Base-by-base conservation (phyloP, 2,329 filamentous ascomycete genomes). In the Aspergillus transmontanensis region DNA sequence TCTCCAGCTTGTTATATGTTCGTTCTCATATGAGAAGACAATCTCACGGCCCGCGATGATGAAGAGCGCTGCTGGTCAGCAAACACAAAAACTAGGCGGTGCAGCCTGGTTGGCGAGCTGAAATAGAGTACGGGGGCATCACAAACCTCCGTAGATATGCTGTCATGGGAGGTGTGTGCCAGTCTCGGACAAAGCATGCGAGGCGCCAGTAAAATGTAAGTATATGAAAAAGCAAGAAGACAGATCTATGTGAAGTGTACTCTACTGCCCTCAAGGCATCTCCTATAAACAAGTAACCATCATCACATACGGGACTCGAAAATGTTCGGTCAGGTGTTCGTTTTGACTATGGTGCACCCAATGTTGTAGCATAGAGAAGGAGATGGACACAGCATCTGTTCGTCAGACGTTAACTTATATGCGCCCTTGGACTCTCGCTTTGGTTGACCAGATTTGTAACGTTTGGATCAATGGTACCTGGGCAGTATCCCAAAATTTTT, bases 121-220 rank as follows among this genome's bases (percentile, higher is more conserved):
- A 39, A 28, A 36, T 23, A 55, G 30, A 26, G 14, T 26, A 55
- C 28, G 19, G 14, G 11, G 30, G 9, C 21, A 23, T 26, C 14
- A 39, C 23, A 11, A n/a, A 34, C 51, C 21, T 55, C 36, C 51
- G 32, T 34, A 7, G 7, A 23, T 23, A 23, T n/a, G n/a, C 21
- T 36, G 6, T 55, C 16, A 55, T 26, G n/a, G 51, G 51, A 39
- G 21, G 11, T 26, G 51, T 14, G 26, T 55, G 51, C 16, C 51
- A 19, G n/a, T 39, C 19, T 55, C 21, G n/a, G 30, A 16, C 21
- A 16, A 19, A 55, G 34, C 23, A 34, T 26, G 12, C 32, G 51
- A 39, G 32, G 34, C 34, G 36, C n/a, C 51, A 23, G 51, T 55
- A 39, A 39, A n/a, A 55, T 55, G 51, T 55, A 34, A 55, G n/a